Conservation (phyloP, 2,329 filamentous ascomycete species). For the Clonostachys byssicola region DNA sequence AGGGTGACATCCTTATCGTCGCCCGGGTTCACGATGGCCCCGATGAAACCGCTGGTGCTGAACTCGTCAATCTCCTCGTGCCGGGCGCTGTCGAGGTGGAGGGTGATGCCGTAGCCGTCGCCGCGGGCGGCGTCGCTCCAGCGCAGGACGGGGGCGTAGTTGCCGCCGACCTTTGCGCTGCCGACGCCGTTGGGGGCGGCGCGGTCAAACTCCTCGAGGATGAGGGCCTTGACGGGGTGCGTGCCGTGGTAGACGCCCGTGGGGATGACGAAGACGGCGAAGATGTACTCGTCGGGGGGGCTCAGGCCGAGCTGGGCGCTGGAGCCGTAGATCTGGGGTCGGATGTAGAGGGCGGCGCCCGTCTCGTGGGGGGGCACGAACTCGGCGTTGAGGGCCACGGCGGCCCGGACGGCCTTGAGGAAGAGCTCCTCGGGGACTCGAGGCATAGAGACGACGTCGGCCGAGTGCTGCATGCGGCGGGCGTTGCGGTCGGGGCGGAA, state of each 20-base stretch:
- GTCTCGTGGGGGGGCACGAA: slow-evolving; percentile 88
- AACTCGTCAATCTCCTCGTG: slow-evolving; percentile 92
- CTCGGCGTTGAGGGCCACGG: slow-evolving; percentile 83
- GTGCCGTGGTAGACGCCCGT: slow-evolving; percentile 93
- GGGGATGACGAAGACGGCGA: slow-evolving; percentile 84
- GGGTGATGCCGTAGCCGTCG: slow-evolving; percentile 86
- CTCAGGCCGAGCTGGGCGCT: slow-evolving; percentile 82
- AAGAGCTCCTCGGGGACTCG: slow-evolving; percentile 74
- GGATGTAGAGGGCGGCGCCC: slow-evolving; percentile 88
- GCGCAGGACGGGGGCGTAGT: slow-evolving; percentile 88
- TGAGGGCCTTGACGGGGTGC: slow-evolving; percentile 79
- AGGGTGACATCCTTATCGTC: slow-evolving; percentile 61
- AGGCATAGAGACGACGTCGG: slow-evolving; percentile 79
- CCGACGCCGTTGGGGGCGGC: slow-evolving; percentile 89
- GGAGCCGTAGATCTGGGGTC: slow-evolving; percentile 83
- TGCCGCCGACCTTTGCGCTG: slow-evolving; percentile 90
- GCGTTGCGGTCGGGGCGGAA: slow-evolving; percentile 90
- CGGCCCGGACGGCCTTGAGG: slow-evolving; percentile 69
- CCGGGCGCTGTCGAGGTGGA: slow-evolving; percentile 84
- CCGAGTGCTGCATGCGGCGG: slow-evolving; percentile 77
- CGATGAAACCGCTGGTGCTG: slow-evolving; percentile 90
- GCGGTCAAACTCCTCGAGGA: slow-evolving; percentile 91
- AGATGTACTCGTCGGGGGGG: slow-evolving; percentile 88
- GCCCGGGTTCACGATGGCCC: slow-evolving; percentile 47
- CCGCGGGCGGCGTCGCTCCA: slow-evolving; percentile 78